Evolutionary conservation across 805 yeast species (phyloP), one percentile per base, ranked within the genome.

Genomic region (Metschnikowia koreensis): DNA sequence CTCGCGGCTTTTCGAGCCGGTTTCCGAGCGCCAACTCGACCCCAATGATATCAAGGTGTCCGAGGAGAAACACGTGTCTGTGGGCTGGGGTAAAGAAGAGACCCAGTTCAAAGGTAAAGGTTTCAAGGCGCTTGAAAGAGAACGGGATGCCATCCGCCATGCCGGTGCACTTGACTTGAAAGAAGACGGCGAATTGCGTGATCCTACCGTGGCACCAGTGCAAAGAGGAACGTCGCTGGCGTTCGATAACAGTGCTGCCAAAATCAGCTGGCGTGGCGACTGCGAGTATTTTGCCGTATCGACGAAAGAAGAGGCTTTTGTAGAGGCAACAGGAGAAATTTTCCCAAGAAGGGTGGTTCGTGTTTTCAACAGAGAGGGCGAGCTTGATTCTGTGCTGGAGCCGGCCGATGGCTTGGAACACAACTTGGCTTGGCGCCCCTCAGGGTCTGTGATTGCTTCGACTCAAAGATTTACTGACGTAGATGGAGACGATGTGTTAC

Each of bases 31-130:
- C 50, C 66, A 69, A 31, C 68, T 91, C 53, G 68, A 77, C 43
- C 71, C 80, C 0, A 79, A 77, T 8, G 99, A 94, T 65, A 75
- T 92, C 44, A 64, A 67, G 39, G 69, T 73, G 39, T 70, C 81
- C 46, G 73, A 76, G 33, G 84, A 91, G 1, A 85, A 84, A 58
- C 97, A 94, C 64, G 97, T 94, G 37, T 86, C 93, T 28, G 97
- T 94, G 41, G 99, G 99, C 27, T 94, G 99, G 99, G 99, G 99
- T 64, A 88, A 87, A 55, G 85, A 86, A 59, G 98, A 93, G 67
- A 94, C 99, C 0, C 99, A 94, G 70, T 94, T 94, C 68, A 84
- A 87, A 68, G 99, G 99, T 47, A 85, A 81, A 63, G 99, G 99
- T 56, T 94, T 88, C 31, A 86, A 85, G 61, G 90, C 87, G 7